A percentile compares a stretch with the other conserved stretches of the same genome.
These are phyloP conservation scores for Gnetum montanum DNA, from an alignment of 75 land plant genomes.

Conservation along the genomic window DNA sequence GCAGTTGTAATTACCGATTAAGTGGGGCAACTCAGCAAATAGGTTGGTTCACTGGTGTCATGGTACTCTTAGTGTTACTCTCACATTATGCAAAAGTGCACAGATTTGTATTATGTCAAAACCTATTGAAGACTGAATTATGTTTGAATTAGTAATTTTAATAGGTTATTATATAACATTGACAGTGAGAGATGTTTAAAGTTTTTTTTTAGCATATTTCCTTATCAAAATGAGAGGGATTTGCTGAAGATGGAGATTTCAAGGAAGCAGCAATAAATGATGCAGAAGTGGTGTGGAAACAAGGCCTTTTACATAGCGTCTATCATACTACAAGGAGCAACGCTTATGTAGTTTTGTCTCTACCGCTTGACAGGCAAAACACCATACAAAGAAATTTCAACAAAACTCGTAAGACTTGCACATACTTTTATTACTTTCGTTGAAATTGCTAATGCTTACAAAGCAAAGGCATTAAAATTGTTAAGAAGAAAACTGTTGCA, in stretches of 20 bases:
- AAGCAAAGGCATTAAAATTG: too few species aligned
- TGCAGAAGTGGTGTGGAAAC: constrained; percentile 84
- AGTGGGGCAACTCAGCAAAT: constrained; percentile 54
- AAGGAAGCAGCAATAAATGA: constrained; percentile 76
- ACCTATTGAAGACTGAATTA: too few species aligned
- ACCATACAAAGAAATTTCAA: too few species aligned
- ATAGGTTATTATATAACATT: too few species aligned
- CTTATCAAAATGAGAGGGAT: constrained; percentile 42
- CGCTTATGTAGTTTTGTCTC: constrained; percentile 71
- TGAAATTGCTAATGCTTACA: too few species aligned
- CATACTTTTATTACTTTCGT: too few species aligned
- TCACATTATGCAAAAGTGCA: constrained; percentile 79
- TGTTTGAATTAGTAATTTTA: too few species aligned
- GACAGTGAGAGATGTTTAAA: too few species aligned
- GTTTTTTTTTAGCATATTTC: neutral
- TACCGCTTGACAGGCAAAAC: constrained; percentile 58
- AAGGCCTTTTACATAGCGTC: constrained; percentile 65
- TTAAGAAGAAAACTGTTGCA: too few species aligned
- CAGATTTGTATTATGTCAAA: constrained; percentile 32
- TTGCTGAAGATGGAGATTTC: constrained; percentile 44
- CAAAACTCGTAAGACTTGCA: too few species aligned
- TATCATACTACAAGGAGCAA: constrained; percentile 96
- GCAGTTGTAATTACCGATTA: constrained; percentile 78
- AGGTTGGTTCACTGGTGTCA: constrained; percentile 96
- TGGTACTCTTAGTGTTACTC: constrained; percentile 88